Evolutionary conservation across 2,329 filamentous ascomycete genomes (phyloP), one percentile per base, ranked within the genome.

Genomic region (Colletotrichum chrysophilum): DNA sequence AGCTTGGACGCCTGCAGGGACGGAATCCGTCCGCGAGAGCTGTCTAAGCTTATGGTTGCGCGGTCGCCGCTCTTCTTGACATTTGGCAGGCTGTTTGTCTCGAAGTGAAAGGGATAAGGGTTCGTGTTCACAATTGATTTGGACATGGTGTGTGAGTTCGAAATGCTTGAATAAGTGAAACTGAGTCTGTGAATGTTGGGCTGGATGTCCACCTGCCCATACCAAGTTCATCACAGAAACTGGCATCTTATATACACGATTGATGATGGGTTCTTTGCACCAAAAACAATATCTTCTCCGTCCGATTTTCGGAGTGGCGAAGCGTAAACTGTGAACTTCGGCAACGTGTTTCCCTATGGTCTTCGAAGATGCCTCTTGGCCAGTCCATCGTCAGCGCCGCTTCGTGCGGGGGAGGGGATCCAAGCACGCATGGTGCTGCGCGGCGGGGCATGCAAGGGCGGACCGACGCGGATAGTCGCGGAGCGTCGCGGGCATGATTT

Each of bases 1-100:
- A 71, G 24, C 18, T 43, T 52, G 21, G 71, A 61, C 8, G 86
- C 82, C 73, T 87, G 85, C 6, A 82, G 36, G 2, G 85, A 85
- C 5, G 85, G 85, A 18, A 83, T 82, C 3, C 77, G 70, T 18
- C 85, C 85, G 1, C 85, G 82, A n/a, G 81, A 80, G 77, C 85
- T 86, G 55, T 62, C 30, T 24, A 79, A 70, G 26, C 48, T 68
- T 3, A 78, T 43, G 18, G 28, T 77, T 18, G 77, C 74, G 38
- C 58, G 48, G 9, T 60, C 52, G n/a, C 48, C 61, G 30, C 18
- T 48, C 24, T 32, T 65, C 56, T 38, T 38, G 36, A 82, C 87
- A 18, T 87, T 88, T 3, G 78, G 80, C 24, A 58, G 52, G 24
- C 21, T 71, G 36, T 56, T 71, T 8, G 61, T 61, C 10, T 80